Evolutionary conservation across 257 asterid genomes (phyloP), one percentile per base, ranked within the genome.

Genomic region (Solanum clarkiae): DNA sequence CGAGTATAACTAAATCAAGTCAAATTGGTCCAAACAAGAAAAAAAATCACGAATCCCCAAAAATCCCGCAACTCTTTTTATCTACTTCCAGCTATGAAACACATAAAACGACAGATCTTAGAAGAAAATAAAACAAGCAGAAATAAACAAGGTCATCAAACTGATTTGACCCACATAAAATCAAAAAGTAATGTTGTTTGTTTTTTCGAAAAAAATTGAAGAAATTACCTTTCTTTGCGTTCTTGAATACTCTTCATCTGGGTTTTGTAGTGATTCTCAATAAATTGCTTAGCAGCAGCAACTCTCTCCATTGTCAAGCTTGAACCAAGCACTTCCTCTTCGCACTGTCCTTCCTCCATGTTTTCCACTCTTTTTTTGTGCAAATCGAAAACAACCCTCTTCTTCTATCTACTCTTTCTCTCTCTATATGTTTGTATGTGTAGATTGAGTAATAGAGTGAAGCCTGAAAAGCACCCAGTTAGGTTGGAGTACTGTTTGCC

Each of bases 241-340:
- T 96, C 97, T 87, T 96, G 98, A 81, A 96, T 93, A 92, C 92
- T 96, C 88, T 95, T 96, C 97, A 92, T 96, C 94, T 96, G 99
- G 89, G 91, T 94, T 85, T 93, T 95, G 89, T 96, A 96, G 94
- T 96, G 99, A 88, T 95, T 96, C 92, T 96, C 99, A 86, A 96
- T 96, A 90, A 88, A 96, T 92, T 96, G 94, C 79, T 96, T 96
- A 0, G 99, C 99, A 75, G 99, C 99, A 20, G 98, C 98, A n/a
- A 96, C 99, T 90, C 94, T 96, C 87, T 96, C 99, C 98, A 96
- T 94, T 66, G 99, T 96, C 87, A 92, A 90, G 87, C 95, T 95
- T 32, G 99, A 96, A 36, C 98, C 98, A 17, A 92, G 90, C 87
- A 93, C 88, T 86, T 95, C 99, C 82, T 93, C 98, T 77, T 89